These are phyloP conservation scores for Aspergillus oerlinghausenensis DNA, from an alignment of 2,329 filamentous ascomycete species.

Conservation along the genomic window DNA sequence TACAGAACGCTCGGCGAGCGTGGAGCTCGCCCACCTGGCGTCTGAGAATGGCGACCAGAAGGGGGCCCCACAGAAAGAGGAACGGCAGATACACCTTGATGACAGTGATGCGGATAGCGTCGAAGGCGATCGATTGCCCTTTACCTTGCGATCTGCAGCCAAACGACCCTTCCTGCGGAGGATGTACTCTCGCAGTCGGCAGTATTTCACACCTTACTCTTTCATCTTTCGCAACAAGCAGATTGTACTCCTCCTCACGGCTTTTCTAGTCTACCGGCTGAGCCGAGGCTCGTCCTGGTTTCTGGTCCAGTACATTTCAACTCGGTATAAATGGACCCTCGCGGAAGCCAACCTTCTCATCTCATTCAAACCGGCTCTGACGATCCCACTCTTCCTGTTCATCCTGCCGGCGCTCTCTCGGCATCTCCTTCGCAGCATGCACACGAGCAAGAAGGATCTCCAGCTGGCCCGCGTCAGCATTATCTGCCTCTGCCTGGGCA, in stretches of 20 bases:
- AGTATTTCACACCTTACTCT: slow-evolving; percentile 34
- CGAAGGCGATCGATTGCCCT: slow-evolving; percentile 13
- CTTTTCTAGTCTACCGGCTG: slow-evolving; percentile 47
- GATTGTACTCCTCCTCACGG: slow-evolving; percentile 40
- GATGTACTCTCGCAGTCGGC: slow-evolving; percentile 17
- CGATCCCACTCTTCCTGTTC: slow-evolving; percentile 45
- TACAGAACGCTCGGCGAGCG: slow-evolving; percentile 6
- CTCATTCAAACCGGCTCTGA: slow-evolving; percentile 45
- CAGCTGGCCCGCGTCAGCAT: slow-evolving; percentile 45
- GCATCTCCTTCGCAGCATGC: slow-evolving; percentile 34
- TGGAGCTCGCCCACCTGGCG: slow-evolving; percentile 30
- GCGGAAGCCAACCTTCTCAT: slow-evolving; percentile 41
- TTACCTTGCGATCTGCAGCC: neutral
- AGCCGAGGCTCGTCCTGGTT: slow-evolving; percentile 45
- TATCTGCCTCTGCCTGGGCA: slow-evolving; percentile 40
- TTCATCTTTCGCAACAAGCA: slow-evolving; percentile 39
- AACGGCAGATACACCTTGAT: slow-evolving; percentile 15
- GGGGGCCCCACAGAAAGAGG: slow-evolving; percentile 10
- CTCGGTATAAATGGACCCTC: slow-evolving; percentile 47
- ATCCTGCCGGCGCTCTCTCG: slow-evolving; percentile 41
- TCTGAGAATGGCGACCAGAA: slow-evolving; percentile 15
- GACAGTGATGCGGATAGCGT: slow-evolving; percentile 9
- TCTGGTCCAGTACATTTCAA: slow-evolving; percentile 49
- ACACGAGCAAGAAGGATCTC: slow-evolving; percentile 42
- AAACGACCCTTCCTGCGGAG: slow-evolving; percentile 13